phyloP scores from a whole-genome alignment of 768 basidiomycete species.

The Termitomyces sp. region DNA sequence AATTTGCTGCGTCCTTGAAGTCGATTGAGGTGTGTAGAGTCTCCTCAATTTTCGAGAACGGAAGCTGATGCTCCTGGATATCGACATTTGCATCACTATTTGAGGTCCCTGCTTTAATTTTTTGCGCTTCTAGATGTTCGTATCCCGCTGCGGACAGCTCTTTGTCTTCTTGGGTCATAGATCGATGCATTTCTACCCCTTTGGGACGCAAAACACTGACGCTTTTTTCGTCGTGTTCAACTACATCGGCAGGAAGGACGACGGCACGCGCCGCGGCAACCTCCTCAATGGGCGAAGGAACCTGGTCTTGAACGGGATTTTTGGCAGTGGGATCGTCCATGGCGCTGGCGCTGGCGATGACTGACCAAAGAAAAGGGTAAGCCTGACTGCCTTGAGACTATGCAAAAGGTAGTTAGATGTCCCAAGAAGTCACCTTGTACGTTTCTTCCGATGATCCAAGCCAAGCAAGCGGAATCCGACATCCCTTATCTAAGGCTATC shows the following conservation, averaged over 20 bases:
- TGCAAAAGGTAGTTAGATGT: background rate
- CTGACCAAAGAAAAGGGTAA: background rate
- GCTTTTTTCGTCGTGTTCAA: slow-evolving; percentile 33
- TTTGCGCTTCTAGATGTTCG: slow-evolving; percentile 48
- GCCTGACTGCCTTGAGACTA: background rate
- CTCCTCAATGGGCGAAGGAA: slow-evolving; percentile 24
- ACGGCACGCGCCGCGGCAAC: slow-evolving; percentile 36
- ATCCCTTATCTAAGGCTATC: background rate
- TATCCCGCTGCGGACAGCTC: slow-evolving; percentile 67
- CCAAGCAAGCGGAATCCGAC: background rate
- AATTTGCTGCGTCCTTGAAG: slow-evolving; percentile 42
- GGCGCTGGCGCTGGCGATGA: background rate
- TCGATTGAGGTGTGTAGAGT: slow-evolving; percentile 45
- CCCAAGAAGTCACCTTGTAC: background rate
- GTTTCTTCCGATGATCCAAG: background rate
- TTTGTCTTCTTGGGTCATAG: slow-evolving; percentile 61
- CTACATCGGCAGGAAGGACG: slow-evolving; percentile 40
- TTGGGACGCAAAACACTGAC: slow-evolving; percentile 32
- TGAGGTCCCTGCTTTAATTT: slow-evolving; percentile 24
- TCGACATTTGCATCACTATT: slow-evolving; percentile 39
- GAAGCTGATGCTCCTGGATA: slow-evolving; percentile 49
- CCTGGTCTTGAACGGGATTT: slow-evolving; percentile 11
- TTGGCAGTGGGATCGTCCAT: slow-evolving; percentile 16
- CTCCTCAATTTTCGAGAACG: slow-evolving; percentile 33
- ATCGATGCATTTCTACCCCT: slow-evolving; percentile 55